phyloP scores from a whole-genome alignment of 2,329 filamentous ascomycete species.

The Calonectria ilicicola region DNA sequence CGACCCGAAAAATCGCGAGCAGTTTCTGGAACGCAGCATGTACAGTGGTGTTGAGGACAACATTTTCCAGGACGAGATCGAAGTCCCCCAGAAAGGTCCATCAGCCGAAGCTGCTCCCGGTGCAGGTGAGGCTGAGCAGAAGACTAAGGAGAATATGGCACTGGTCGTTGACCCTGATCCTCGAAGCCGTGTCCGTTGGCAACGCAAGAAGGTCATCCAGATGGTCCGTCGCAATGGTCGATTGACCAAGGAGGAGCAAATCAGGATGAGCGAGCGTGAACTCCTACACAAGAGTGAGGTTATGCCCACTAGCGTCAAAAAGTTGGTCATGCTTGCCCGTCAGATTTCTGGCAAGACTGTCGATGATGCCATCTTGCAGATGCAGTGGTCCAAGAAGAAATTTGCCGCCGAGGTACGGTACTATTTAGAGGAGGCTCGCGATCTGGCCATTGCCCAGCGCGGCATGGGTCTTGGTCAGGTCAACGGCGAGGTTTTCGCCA shows the following conservation, averaged over 20 bases:
- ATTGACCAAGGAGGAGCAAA: constrained; percentile 70
- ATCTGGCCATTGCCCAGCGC: constrained; percentile 81
- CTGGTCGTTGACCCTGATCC: constrained; percentile 82
- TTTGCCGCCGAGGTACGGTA: constrained; percentile 82
- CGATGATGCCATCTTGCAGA: constrained; percentile 92
- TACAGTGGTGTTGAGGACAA: constrained; percentile 63
- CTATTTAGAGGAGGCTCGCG: constrained; percentile 84
- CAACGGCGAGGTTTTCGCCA: constrained; percentile 53
- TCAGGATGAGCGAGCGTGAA: constrained; percentile 73
- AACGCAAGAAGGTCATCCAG: constrained; percentile 86
- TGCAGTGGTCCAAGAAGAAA: constrained; percentile 96
- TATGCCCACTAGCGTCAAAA: constrained; percentile 91
- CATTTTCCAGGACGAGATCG: constrained; percentile 72
- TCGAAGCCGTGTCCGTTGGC: constrained; percentile 76
- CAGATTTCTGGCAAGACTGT: constrained; percentile 96
- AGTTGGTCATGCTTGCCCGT: constrained; percentile 84
- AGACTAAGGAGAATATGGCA: constrained; percentile 65
- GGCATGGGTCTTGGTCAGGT: constrained; percentile 82
- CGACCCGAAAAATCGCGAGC: constrained; percentile 55
- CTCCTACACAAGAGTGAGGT: constrained; percentile 72
- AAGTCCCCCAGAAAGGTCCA: constrained; percentile 47
- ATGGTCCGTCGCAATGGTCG: constrained; percentile 72
- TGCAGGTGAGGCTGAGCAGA: constrained; percentile 51
- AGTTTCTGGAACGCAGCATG: constrained; percentile 54
- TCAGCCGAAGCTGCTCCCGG: constrained; percentile 28